These are phyloP conservation scores for Ceratocystis papillata DNA, from an alignment of 2,329 filamentous ascomycete species.

Conservation along the genomic window DNA sequence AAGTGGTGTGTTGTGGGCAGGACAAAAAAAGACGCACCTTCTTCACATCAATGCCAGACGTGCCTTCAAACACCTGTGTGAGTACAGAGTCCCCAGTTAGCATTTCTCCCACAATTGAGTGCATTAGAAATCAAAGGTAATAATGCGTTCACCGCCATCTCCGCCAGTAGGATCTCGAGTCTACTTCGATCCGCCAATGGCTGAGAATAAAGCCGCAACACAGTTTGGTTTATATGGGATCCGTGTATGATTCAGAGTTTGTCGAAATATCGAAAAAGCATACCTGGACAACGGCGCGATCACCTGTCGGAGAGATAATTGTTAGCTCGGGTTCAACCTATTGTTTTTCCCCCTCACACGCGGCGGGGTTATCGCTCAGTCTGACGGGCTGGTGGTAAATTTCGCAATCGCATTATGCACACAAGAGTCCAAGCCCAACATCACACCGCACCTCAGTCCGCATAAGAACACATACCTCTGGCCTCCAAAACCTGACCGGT, in stretches of 20 bases:
- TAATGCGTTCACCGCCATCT: not conserved
- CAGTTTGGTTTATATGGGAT: not conserved
- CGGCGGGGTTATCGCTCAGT: not conserved
- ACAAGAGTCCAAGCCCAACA: not conserved
- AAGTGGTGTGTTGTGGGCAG: not conserved
- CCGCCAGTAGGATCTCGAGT: not conserved
- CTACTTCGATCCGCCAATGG: not conserved
- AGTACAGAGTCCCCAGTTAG: conserved; percentile 9
- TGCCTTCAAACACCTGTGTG: conserved; percentile 89
- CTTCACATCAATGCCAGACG: conserved; percentile 94
- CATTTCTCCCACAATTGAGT: not conserved
- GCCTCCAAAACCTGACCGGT: conserved; percentile 96
- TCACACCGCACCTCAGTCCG: conserved; percentile 1
- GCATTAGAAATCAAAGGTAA: not conserved
- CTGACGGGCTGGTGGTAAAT: not conserved
- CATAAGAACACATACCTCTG: conserved; percentile 55
- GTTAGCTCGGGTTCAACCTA: conserved; percentile 26
- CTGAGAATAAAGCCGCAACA: not conserved
- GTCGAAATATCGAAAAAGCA: not conserved
- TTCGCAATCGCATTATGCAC: conserved; percentile 6
- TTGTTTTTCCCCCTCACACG: conserved; percentile 18
- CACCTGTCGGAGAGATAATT: conserved; percentile 45
- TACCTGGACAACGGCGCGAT: conserved; percentile 91
- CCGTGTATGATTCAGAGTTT: not conserved
- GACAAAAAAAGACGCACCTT: conserved; percentile 52